Evolutionary conservation across 768 basidiomycete species (phyloP), one percentile per base, ranked within the genome.

Genomic region (Hydnum rufescens): DNA sequence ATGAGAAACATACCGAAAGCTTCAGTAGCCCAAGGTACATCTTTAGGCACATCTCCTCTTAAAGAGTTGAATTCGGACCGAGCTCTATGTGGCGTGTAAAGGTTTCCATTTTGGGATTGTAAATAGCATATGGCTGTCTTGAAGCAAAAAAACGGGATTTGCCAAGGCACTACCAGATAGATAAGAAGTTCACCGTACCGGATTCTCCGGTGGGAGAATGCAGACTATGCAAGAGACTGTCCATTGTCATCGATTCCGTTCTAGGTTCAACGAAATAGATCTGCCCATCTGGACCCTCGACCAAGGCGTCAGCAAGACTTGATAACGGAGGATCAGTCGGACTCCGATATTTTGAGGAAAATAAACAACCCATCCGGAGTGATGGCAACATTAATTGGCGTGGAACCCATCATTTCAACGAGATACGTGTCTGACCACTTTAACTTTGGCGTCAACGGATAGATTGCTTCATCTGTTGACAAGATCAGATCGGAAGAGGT

Each of bases 101-200:
- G 55, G 63, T 95, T 96, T 5, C 90, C 90, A 61, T 93, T 87
- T 63, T 95, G 89, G 3, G 82, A 85, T 63, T 95, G 90, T 2
- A 95, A 70, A 63, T 93, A 93, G 57, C 70, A 65, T 16, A 81
- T 71, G n/a, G n/a, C 42, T 72, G 66, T 62, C 57, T 46, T 59
- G 58, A 34, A 59, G 49, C 16, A 28, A 22, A 13, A 39, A 13
- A 13, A 13, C 22, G 36, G 36, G 36, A 39, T 13, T n/a, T n/a
- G n/a, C n/a, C n/a, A n/a, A n/a, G n/a, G n/a, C n/a, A n/a, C n/a
- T n/a, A n/a, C n/a, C n/a, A n/a, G n/a, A n/a, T n/a, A n/a, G n/a
- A n/a, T n/a, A n/a, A n/a, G n/a, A n/a, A n/a, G n/a, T n/a, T n/a
- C n/a, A n/a, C n/a, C n/a, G n/a, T n/a, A n/a, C n/a, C n/a, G n/a